phyloP scores from a whole-genome alignment of 768 basidiomycete genomes.

The Suillus fuscotomentosus region DNA sequence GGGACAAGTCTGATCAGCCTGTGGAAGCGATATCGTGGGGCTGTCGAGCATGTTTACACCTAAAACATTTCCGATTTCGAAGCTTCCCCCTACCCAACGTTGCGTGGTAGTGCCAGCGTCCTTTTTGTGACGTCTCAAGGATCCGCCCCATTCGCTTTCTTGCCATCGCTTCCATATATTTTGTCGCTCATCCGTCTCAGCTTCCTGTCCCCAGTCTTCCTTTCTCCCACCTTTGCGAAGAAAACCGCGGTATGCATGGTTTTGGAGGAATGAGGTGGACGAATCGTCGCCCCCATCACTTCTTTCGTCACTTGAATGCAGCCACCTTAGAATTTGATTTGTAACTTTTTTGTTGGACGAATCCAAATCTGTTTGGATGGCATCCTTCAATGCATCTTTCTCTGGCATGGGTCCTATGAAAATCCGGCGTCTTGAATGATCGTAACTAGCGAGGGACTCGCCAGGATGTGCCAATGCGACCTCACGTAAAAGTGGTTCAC shows the following conservation, averaged over 20 bases:
- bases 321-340: slow-evolving; percentile 22
- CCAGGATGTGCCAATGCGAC: background rate
- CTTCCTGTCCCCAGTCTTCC: slow-evolving; percentile 65
- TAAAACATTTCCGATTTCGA: slow-evolving; percentile 75
- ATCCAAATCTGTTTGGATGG: slow-evolving; percentile 38
- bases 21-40: background rate
- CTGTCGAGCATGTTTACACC: slow-evolving; percentile 59
- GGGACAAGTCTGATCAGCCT: background rate
- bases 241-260: slow-evolving; percentile 65
- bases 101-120: slow-evolving; percentile 27
- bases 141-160: slow-evolving; percentile 62
- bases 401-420: slow-evolving; percentile 82
- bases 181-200: slow-evolving; percentile 48
- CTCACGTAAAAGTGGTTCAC: background rate
- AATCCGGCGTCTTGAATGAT: slow-evolving; percentile 46
- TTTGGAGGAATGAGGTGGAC: slow-evolving; percentile 44
- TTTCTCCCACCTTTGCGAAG: slow-evolving; percentile 58
- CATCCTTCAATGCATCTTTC: slow-evolving; percentile 49
- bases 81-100: slow-evolving; percentile 71
- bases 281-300: slow-evolving; percentile 36
- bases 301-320: slow-evolving; percentile 19
- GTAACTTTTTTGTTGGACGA: slow-evolving; percentile 24
- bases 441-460: slow-evolving; percentile 9
- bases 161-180: slow-evolving; percentile 64
- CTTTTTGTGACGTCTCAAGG: slow-evolving; percentile 35